A percentile compares a stretch with the other conserved stretches of the same genome.
Evolutionary conservation across 768 basidiomycete genomes (phyloP).

Genomic region (Amanita molliuscula): DNA sequence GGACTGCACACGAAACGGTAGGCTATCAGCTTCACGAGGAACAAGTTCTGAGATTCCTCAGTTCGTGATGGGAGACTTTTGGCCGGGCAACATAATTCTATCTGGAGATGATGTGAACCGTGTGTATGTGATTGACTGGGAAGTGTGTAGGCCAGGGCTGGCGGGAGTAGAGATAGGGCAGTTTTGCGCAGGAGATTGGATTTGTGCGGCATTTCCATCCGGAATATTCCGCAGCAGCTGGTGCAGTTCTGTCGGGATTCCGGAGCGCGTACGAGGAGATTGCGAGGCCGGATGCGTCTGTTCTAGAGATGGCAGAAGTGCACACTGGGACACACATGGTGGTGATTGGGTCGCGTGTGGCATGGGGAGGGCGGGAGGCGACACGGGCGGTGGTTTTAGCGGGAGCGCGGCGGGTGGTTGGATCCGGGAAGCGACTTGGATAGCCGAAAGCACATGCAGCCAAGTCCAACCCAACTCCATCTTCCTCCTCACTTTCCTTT

Average conservation of each 20-base stretch:
- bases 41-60: constrained; percentile 7
- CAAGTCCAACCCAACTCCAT: constrained; percentile 62
- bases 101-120: constrained; percentile 24
- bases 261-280: constrained; percentile 30
- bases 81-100: constrained; percentile 60
- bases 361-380: constrained; percentile 39
- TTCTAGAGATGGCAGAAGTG: constrained; percentile 25
- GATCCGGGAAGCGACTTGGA: constrained; percentile 11
- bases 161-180: constrained; percentile 54
- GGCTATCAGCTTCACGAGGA: constrained; percentile 4
- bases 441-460: constrained; percentile 27
- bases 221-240: constrained; percentile 23
- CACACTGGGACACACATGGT: constrained; percentile 51
- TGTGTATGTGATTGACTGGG: constrained; percentile 56
- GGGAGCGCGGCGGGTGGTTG: constrained; percentile 34
- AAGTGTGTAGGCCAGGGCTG: constrained; percentile 46
- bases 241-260: constrained; percentile 31
- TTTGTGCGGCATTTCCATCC: constrained; percentile 38
- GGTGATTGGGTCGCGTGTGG: constrained; percentile 34
- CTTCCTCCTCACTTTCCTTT: constrained; percentile 75
- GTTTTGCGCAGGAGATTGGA: constrained; percentile 53
- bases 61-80: constrained; percentile 64
- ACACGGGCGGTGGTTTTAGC: constrained; percentile 39
- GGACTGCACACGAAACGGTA: constrained; percentile 19
- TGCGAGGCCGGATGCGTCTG: constrained; percentile 15